Base-by-base conservation (phyloP, 495 filamentous ascomycete genomes). In the Pyrenopolyporus hunteri region DNA sequence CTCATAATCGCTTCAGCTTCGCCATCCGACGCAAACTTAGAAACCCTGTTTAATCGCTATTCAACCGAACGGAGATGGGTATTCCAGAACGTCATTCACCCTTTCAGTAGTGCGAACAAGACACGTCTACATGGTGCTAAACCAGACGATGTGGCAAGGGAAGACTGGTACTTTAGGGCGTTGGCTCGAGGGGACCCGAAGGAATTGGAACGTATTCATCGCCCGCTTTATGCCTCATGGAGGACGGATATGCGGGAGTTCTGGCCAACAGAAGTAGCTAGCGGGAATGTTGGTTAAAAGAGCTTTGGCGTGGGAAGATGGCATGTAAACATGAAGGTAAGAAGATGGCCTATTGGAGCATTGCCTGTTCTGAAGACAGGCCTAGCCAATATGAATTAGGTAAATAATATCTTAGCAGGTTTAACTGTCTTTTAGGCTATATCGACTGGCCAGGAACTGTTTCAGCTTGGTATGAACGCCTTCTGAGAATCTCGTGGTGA, bases 21-120 rank as follows among this genome's bases (percentile, higher is more conserved):
- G 0, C 11, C 45, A 5, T 33, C 45, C 25, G 14, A 33, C 13
- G 28, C 45, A 20, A 22, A 56, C 13, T 23, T 29, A 4, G 36
- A 46, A 20, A 11, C 31, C 13, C 9, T 56, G 9, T 56, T 56
- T 10, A 23, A 42, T 11, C 52, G 40, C 7, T 56, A 56, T 17
- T 56, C 52, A 11, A 31, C 52, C 14, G 52, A 56, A 22, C 52
- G 52, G 11, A 40, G 52, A 20, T 40, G 40, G 14, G 23, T 56
- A 6, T 56, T 56, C 40, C 52, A 56, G 14, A 56, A 56, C 43
- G 29, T 56, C 42, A 56, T 56, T 9, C 52, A 56, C 17, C 52
- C 52, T 7, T 56, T 36, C 6, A 56, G 52, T 20, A 56, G 52
- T 23, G 52, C 52, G 8, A 56, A 56, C 16, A 56, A 56, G 39